phyloP scores from a whole-genome alignment of 1,139 yeast genomes.

The Pichia norvegensis region DNA sequence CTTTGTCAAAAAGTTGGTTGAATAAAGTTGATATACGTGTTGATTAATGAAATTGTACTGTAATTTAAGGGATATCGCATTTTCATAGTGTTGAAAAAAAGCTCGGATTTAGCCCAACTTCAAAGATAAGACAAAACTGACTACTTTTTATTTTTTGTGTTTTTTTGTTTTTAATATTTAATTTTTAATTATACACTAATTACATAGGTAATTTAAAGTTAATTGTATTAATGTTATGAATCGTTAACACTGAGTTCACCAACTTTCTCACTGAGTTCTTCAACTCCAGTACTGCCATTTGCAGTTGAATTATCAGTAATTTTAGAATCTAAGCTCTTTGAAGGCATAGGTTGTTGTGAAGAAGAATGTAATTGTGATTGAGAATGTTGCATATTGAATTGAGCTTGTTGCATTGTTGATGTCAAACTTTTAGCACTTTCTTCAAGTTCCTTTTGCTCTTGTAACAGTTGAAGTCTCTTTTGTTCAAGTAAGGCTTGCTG shows the following conservation, averaged over 20 bases:
- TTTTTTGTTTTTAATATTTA: no score
- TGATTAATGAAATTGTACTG: no score
- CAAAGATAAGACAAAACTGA: no score
- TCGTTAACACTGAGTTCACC: slow-evolving; percentile 19
- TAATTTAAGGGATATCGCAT: neutral
- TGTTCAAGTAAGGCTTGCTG: slow-evolving; percentile 17
- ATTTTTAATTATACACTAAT: neutral
- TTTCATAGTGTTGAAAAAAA: no score
- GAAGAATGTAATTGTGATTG: slow-evolving; percentile 11
- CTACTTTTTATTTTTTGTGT: no score
- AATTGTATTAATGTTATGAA: neutral
- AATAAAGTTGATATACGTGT: neutral
- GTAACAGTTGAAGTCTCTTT: slow-evolving; percentile 14
- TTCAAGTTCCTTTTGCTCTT: slow-evolving; percentile 16
- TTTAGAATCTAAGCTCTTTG: slow-evolving; percentile 10
- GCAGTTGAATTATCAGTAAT: neutral
- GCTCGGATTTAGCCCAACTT: neutral
- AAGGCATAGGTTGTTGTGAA: slow-evolving; percentile 10
- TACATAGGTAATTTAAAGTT: no score
- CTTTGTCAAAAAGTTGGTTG: no score
- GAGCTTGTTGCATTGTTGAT: slow-evolving; percentile 2
- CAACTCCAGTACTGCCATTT: slow-evolving; percentile 3
- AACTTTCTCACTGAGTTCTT: slow-evolving; percentile 17
- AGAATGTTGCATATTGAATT: neutral
- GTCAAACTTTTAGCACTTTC: slow-evolving; percentile 17